Evolutionary conservation across 2,329 filamentous ascomycete genomes (phyloP).

Genomic region (Cladophialophora carrionii): DNA sequence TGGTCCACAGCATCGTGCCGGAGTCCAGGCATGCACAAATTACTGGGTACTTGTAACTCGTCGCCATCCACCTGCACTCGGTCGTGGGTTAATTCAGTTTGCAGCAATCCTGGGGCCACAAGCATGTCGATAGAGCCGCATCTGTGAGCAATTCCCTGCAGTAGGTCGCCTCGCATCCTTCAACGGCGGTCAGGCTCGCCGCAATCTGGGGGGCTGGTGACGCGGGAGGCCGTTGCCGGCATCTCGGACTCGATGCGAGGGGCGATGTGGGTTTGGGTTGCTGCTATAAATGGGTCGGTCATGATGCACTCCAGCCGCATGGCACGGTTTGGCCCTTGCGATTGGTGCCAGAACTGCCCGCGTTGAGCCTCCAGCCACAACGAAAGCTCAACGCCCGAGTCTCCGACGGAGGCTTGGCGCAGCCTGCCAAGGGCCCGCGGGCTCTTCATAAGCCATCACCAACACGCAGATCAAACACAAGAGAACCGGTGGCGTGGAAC

Average conservation of each 20-base stretch:
- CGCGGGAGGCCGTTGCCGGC: slow-evolving; percentile 1
- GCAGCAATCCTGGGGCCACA: too few species aligned
- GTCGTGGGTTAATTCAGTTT: too few species aligned
- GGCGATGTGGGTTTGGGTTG: neutral
- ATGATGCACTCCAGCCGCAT: neutral
- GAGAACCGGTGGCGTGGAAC: neutral
- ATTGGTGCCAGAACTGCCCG: neutral
- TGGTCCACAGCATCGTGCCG: neutral
- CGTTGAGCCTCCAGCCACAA: neutral
- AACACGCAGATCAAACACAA: neutral
- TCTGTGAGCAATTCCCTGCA: neutral
- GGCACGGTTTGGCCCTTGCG: neutral
- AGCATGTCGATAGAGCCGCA: too few species aligned
- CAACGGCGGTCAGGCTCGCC: neutral
- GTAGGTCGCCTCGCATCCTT: too few species aligned
- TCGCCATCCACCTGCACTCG: too few species aligned
- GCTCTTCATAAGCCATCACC: neutral
- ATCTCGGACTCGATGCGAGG: neutral
- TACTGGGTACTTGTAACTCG: neutral
- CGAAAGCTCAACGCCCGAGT: neutral
- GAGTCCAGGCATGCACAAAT: neutral
- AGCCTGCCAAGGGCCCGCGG: neutral
- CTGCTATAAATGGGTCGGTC: slow-evolving; percentile 7
- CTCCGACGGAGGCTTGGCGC: neutral
- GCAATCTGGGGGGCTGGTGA: slow-evolving; percentile 1